Conservation (phyloP, 2,329 filamentous ascomycete genomes). For the Scedosporium minutisporum region DNA sequence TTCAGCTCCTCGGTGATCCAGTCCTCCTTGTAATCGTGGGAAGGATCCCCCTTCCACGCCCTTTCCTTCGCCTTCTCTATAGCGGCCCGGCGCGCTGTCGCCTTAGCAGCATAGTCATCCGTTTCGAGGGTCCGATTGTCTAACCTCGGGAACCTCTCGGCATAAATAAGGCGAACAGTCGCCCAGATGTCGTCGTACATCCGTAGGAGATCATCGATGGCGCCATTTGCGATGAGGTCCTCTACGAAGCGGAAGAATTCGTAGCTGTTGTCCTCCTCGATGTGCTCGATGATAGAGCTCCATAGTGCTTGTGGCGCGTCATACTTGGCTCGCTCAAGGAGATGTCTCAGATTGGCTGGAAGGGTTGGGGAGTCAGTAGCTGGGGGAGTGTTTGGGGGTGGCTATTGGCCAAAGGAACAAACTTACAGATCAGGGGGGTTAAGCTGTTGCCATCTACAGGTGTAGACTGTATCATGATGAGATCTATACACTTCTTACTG, state of each 20-base stretch:
- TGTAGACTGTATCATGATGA: too few species aligned
- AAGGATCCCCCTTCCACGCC: constrained; percentile 3
- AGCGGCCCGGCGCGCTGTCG: not conserved
- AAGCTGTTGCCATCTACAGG: too few species aligned
- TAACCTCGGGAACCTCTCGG: constrained; percentile 12
- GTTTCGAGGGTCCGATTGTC: not conserved
- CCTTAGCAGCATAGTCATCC: not conserved
- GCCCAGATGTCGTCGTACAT: constrained; percentile 10
- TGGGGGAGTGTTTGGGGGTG: not conserved
- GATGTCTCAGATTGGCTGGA: not conserved
- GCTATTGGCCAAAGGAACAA: not conserved
- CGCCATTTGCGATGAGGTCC: not conserved
- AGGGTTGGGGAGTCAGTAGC: not conserved
- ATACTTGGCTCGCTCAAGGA: constrained; percentile 1
- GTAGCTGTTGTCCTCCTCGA: not conserved
- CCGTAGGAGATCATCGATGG: constrained; percentile 14
- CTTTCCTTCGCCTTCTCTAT: constrained; percentile 1
- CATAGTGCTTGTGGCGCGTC: not conserved
- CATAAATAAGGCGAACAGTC: constrained; percentile 13
- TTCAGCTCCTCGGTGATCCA: constrained; percentile 11
- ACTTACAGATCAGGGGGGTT: too few species aligned
- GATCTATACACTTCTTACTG: too few species aligned
- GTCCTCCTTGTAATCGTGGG: constrained; percentile 2
- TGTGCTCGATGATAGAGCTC: not conserved
- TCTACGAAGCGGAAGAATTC: constrained; percentile 6